Percentiles rank a stretch among this genome's conserved stretches.
phyloP scores from a whole-genome alignment of 164 flowering plant species.

The Berberis vulgaris region DNA sequence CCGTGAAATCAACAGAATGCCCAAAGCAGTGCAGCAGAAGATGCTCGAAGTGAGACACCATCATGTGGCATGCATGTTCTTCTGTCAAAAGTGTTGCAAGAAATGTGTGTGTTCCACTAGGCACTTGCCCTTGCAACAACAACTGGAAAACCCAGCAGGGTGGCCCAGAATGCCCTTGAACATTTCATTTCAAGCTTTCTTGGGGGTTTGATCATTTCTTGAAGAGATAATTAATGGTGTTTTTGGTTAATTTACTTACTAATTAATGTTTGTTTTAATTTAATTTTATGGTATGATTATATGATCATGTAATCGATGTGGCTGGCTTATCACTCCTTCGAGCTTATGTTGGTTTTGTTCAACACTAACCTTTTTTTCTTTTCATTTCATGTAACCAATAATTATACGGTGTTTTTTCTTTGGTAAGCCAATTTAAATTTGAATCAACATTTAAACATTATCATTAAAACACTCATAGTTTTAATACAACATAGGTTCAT shows the following conservation, averaged over 20 bases:
- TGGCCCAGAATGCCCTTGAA: slow-evolving; percentile 53
- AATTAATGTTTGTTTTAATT: background rate
- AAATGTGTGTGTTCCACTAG: slow-evolving; percentile 59
- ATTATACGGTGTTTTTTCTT: too few species aligned
- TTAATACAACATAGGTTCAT: too few species aligned
- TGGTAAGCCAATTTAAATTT: too few species aligned
- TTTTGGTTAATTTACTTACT: background rate
- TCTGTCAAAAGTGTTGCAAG: slow-evolving; percentile 48
- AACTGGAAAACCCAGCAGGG: slow-evolving; percentile 61
- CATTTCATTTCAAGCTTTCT: background rate
- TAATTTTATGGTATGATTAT: too few species aligned
- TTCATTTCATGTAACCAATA: too few species aligned
- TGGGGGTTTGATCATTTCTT: background rate
- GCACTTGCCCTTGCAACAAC: slow-evolving; percentile 59
- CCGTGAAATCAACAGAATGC: slow-evolving; percentile 31
- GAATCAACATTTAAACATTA: too few species aligned
- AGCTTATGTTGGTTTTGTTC: background rate
- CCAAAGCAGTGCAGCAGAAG: slow-evolving; percentile 32
- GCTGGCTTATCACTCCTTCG: background rate
- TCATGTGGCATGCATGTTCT: slow-evolving; percentile 45
- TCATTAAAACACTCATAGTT: too few species aligned
- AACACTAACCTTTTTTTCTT: too few species aligned
- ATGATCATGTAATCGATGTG: background rate
- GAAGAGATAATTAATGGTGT: background rate
- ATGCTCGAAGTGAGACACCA: slow-evolving; percentile 38